Conservation (phyloP, 2,329 filamentous ascomycete species). For the Aspergillus aculeatinus region DNA sequence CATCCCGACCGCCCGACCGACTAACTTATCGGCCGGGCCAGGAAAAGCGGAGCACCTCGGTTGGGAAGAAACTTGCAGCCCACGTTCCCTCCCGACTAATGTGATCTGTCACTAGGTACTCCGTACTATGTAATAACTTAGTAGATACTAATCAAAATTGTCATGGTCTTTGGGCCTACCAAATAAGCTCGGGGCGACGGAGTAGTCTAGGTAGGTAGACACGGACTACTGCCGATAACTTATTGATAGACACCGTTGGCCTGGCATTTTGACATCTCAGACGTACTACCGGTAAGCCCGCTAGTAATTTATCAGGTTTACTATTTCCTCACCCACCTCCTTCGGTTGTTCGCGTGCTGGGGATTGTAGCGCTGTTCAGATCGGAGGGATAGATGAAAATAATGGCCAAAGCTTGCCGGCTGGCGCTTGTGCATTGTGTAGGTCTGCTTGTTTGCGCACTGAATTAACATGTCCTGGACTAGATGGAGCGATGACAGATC, state of each 20-base stretch:
- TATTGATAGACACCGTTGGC: conserved; percentile 6
- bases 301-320: background rate
- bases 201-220: background rate
- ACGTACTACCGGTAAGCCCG: background rate
- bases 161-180: conserved; percentile 4
- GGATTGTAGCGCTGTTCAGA: background rate
- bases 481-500: background rate
- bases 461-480: background rate
- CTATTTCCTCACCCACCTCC: background rate
- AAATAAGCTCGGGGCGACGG: conserved; percentile 10
- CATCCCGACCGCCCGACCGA: background rate
- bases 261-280: conserved; percentile 11
- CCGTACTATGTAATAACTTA: background rate
- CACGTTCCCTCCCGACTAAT: conserved; percentile 15
- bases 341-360: conserved; percentile 2
- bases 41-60: background rate
- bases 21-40: background rate
- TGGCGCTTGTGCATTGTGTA: background rate
- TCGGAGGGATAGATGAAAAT: background rate
- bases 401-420: background rate
- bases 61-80: conserved; percentile 16
- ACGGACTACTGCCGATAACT: no score
- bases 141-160: conserved; percentile 12
- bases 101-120: background rate
- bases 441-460: no score